These are phyloP conservation scores for Dendrobium huoshanense DNA, from an alignment of 106 monocot species.

Conservation along the genomic window DNA sequence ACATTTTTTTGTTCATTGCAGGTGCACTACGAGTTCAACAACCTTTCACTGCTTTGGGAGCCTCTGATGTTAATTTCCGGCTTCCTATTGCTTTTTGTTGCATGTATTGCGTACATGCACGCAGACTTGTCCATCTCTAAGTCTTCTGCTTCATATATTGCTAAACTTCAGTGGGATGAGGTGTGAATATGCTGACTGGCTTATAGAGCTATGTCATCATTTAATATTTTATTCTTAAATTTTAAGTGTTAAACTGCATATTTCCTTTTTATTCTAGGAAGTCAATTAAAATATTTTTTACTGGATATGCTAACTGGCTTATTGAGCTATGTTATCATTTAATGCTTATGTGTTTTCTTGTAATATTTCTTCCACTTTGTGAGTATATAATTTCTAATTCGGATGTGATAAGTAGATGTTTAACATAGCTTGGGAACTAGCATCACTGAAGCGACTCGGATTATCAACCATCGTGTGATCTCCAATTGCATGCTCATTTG, in stretches of 20 bases:
- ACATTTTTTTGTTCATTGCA: slow-evolving; percentile 18
- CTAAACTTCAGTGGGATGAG: slow-evolving; percentile 88
- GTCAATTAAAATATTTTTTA: neutral
- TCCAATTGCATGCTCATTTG: neutral
- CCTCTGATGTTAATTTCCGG: slow-evolving; percentile 82
- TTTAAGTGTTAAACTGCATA: neutral
- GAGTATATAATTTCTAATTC: neutral
- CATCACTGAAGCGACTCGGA: neutral
- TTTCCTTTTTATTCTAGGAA: neutral
- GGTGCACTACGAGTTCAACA: slow-evolving; percentile 81
- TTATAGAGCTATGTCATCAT: neutral
- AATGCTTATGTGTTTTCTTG: too few species aligned
- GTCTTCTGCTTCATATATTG: slow-evolving; percentile 83
- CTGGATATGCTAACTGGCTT: neutral
- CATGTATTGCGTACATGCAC: slow-evolving; percentile 73
- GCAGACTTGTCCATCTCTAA: slow-evolving; percentile 90
- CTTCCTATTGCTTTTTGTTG: slow-evolving; percentile 69
- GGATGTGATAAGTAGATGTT: neutral
- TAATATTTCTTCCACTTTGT: neutral
- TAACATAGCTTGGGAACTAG: neutral
- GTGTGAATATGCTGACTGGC: slow-evolving; percentile 21
- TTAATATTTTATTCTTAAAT: neutral
- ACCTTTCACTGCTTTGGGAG: slow-evolving; percentile 66
- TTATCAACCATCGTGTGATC: neutral
- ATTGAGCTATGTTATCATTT: neutral